phyloP scores from a whole-genome alignment of 1,139 yeast species.

The Yamadazyma blattariae region DNA sequence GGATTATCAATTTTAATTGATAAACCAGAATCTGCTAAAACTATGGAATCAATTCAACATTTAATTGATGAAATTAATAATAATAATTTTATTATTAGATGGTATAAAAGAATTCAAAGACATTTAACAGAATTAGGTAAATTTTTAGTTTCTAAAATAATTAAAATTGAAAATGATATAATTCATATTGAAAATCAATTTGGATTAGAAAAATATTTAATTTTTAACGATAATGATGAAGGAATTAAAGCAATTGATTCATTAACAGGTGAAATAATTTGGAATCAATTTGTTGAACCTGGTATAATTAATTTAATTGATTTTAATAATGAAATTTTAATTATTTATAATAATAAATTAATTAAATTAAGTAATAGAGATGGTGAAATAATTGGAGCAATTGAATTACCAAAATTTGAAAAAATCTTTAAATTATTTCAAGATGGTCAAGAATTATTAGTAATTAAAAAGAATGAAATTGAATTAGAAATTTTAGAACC shows the following conservation, averaged over 20 bases:
- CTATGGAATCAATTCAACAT: constrained; percentile 28
- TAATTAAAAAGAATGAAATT: constrained; percentile 2
- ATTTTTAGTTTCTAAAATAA: constrained; percentile 16
- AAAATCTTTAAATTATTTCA: constrained; percentile 9
- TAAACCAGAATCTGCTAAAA: constrained; percentile 28
- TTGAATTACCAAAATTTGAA: constrained; percentile 6
- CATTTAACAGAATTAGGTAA: constrained; percentile 37
- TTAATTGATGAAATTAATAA: constrained; percentile 28
- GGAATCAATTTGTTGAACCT: constrained; percentile 21
- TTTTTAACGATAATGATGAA: constrained; percentile 19
- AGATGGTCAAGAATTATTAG: constrained; percentile 7
- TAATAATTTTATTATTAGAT: constrained; percentile 23
- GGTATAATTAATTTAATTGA: constrained; percentile 17
- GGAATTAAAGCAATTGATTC: constrained; percentile 31
- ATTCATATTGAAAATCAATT: constrained; percentile 20
- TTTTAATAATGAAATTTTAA: constrained; percentile 18
- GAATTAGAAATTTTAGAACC: constrained; percentile 4
- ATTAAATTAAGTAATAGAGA: constrained; percentile 21
- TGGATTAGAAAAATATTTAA: constrained; percentile 34
- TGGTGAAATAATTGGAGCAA: constrained; percentile 19
- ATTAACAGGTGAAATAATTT: constrained; percentile 23
- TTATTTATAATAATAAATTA: constrained; percentile 19
- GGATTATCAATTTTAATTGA: constrained; percentile 19
- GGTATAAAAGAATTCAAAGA: constrained; percentile 29
- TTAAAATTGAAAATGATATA: constrained; percentile 6